Evolutionary conservation across 2,329 filamentous ascomycete species (phyloP).

Genomic region (Apiospora arundinis): DNA sequence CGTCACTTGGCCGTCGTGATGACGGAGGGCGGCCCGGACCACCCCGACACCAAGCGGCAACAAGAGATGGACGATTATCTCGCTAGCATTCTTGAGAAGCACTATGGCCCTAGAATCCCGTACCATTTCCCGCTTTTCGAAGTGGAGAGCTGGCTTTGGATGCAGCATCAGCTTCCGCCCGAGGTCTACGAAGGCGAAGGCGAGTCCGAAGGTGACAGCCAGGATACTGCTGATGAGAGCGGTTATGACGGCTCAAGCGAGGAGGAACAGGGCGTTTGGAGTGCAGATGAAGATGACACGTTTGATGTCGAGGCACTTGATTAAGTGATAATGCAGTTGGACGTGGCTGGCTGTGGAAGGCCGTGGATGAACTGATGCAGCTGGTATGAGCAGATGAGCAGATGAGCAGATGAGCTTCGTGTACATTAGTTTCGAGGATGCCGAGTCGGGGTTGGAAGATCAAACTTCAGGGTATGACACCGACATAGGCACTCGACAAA

Average conservation of each 20-base stretch:
- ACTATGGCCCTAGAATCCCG: neutral
- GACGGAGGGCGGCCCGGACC: neutral
- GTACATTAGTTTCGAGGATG: neutral
- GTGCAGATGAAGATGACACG: neutral
- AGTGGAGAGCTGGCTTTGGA: constrained; percentile 4
- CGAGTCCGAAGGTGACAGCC: neutral
- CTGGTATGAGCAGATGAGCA: neutral
- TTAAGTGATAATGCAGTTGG: neutral
- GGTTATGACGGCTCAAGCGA: neutral
- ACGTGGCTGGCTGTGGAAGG: neutral
- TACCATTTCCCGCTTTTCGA: neutral
- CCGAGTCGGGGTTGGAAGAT: neutral
- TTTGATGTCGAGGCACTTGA: neutral
- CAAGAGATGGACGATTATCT: neutral
- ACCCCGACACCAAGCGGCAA: neutral
- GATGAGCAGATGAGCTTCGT: neutral
- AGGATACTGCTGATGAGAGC: neutral
- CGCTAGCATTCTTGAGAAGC: neutral
- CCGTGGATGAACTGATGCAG: neutral
- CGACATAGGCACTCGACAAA: neutral
- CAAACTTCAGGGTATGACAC: neutral
- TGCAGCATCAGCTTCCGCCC: neutral
- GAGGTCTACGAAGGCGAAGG: neutral
- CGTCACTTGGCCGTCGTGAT: neutral
- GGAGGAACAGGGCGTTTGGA: neutral